Base-by-base conservation (phyloP, 2,329 filamentous ascomycete genomes). In the Alternaria brassicae region DNA sequence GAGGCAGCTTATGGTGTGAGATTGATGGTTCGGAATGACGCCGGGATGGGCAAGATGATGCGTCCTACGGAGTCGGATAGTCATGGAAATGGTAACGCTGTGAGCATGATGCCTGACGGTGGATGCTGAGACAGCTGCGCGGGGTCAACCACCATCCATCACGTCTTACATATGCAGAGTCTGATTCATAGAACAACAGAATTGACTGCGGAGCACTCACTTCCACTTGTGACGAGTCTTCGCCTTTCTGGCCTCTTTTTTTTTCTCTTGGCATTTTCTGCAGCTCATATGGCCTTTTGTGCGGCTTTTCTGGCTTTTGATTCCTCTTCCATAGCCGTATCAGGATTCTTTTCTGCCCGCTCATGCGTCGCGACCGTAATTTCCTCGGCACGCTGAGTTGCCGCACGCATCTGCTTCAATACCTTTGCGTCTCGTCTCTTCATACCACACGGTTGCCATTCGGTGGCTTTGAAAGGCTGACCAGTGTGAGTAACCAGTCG, bases 1-100 rank as follows among this genome's bases (percentile, higher is more conserved):
- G 68, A 71, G 27, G 52, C 44, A 7, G 62, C 70, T 3, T 70
- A 69, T 44, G 59, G 65, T 2, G 47, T 19, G 2, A 65, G 65
- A 1, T 56, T 65, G 9, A 61, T 61, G 36, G 69, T 69, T 0
- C 53, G 65, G 49, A 41, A 59, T 39, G 67, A 68, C 3, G 47
- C 44, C 19, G 50, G 0, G 5, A 67, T 71, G 67, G 56, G 66
- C 19, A 41, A 50, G 44, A n/a, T 65, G 39, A 62, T 73, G 67
- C 56, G 47, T 44, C 15, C 32, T n/a, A 65, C 62, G 58, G 69
- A 73, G 48, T 45, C 58, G 9, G 64, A 57, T 32, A 62, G 65
- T 19, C 10, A 34, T 10, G 44, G 30, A 30, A 36, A 50, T 28
- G 42, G 53, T 5, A 32, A 37, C 5, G 7, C 27, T 19, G 53